Base-by-base conservation (phyloP, 805 yeast genomes). In the Yarrowia keelungensis region DNA sequence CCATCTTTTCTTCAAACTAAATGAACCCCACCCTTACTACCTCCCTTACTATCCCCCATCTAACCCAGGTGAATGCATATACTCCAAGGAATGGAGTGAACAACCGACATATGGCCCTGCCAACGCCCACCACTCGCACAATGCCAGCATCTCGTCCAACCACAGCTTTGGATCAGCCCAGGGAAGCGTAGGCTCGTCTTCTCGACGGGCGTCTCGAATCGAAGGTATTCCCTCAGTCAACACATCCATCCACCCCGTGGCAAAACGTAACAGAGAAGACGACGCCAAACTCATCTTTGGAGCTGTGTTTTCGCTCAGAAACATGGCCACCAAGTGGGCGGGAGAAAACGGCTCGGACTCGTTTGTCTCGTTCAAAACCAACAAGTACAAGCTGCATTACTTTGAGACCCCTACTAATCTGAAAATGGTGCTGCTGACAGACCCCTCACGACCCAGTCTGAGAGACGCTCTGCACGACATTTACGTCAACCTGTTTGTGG, bases 221-320 rank as follows among this genome's bases (percentile, higher is more conserved):
- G 65, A 59, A 14, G 51, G 51, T 35, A 59, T 59, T 36, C 65
- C 65, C 5, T 43, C 65, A 1, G 65, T 59, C 39, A 43, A 35
- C 35, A 59, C 65, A 16, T 35, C 65, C 35, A 36, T 45, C n/a
- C 51, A 45, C 32, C 65, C 65, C 10, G 41, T 45, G 26, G 8
- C 65, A 12, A 59, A 45, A 45, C 65, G 65, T 1, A 59, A 59
- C 51, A n/a, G 65, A 8, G 89, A 88, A 61, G 92, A 92, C 75
- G 81, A 86, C 14, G 88, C 95, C 8, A 89, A 94, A 76, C 84
- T 95, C 42, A 81, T 95, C 14, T 95, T 91, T 76, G 99, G 99
- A 12, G 86, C 91, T 47, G 81, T 91, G 10, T 90, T 87, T 76
- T 92, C 97, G 12, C 78, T 94, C 70, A 84, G 92, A 66, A 91